Base-by-base conservation (phyloP, 805 yeast genomes). In the Teunomyces cretensis region DNA sequence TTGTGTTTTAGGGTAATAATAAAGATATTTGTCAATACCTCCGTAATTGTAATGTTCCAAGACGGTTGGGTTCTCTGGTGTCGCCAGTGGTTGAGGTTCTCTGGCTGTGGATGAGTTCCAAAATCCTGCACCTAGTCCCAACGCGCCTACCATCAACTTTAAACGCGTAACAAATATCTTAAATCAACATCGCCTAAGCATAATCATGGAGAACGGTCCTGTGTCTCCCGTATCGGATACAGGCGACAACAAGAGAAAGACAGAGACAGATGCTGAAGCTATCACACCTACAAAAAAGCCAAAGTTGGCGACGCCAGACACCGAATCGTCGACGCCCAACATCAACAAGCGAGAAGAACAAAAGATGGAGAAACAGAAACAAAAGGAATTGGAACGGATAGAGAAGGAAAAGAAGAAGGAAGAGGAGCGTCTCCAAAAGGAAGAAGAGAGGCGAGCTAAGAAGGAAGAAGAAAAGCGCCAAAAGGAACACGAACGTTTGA, bases 381-480 rank as follows among this genome's bases (percentile, higher is more conserved):
- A 49, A 42, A 51, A 44, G 30, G 63, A 61, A 37, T 58, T 50
- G 22, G 62, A 52, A 28, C 41, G 44, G 27, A 16, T 36, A 32
- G 47, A 43, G 43, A 52, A 38, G 45, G 54, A 45, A 50, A 49
- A 47, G 41, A 46, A 36, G 22, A 44, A 46, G 49, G 52, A 47
- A 46, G 49, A 43, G n/a, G 48, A 45, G 13, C 42, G 47, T 24
- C 44, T 33, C 26, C 39, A 33, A 35, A 48, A 45, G 45, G n/a
- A 46, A 48, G 52, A 47, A 46, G 49, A 42, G 12, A 47, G 44
- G 15, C 42, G 47, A 24, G 44, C 32, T 24, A 40, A 33, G 37
- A 48, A 45, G 44, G 42, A 43, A 24, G 35, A 35, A 30, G 52
- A 55, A 48, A 49, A 54, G 53, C 41, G 46, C 49, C 47, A 50